Base-by-base conservation (phyloP, 352 stramenopile species). In the Globisporangium rhizosaccharum region DNA sequence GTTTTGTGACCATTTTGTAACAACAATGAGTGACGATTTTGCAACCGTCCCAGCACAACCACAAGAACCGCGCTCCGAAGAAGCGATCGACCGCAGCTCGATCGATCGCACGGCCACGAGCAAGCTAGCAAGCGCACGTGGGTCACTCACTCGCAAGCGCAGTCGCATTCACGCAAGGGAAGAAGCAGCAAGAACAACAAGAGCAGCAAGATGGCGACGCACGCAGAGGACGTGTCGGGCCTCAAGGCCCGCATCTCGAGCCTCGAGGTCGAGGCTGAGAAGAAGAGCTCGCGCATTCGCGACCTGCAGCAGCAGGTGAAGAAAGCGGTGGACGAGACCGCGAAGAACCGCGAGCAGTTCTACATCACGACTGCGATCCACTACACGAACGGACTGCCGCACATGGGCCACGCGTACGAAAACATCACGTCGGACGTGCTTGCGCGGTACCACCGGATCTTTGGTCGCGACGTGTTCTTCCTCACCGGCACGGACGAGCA, bases 361-460 rank as follows among this genome's bases (percentile, higher is more conserved):
- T 99, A 99, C 81, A 73, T 99, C 53, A 99, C 96, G 59, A 99
- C 97, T 36, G 97, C 97, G 53, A 99, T 99, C 79, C 98, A 99
- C 77, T 99, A 99, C 82, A 98, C 97, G 51, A 99, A 99, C 59
- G 87, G 87, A 3, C 51, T 73, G 54, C 92, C 96, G 57, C 97
- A 99, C 78, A 99, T 99, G 83, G 97, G 97, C 42, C 97, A 99
- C 73, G 97, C 97, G 10, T 99, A 99, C 82, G 97, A 99, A 76
- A 98, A 96, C 53, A 83, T 97, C 45, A 97, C 94, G 44, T 75
- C 96, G 15, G 97, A 99, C 77, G 93, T 98, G n/a, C 94, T 99
- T 65, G 83, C 81, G 44, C 87, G 97, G 23, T 99, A 98, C 72
- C 82, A 98, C 57, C 91, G 97, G 57, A 68, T 72, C 57, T 94